A percentile compares a stretch with the other conserved stretches of the same genome.
phyloP scores from a whole-genome alignment of 352 stramenopile genomes.

The Phytophthora chlamydospora region DNA sequence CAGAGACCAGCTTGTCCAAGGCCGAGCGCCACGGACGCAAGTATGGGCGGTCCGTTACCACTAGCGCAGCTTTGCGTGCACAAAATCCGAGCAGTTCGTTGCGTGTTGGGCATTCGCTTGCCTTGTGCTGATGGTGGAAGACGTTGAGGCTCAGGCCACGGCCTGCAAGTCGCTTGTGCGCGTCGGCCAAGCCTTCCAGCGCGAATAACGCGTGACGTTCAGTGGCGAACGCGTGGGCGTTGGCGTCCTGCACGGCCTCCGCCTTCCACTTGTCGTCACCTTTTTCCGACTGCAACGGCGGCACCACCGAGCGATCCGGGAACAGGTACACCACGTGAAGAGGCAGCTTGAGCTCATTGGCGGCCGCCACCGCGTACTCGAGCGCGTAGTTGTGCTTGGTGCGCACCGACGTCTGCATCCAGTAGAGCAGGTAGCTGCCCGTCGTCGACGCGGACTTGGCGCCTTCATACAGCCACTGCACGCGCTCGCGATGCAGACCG shows the following conservation, averaged over 20 bases:
- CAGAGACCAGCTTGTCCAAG: slow-evolving; percentile 48
- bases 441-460: slow-evolving; percentile 9
- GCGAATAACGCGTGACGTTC: slow-evolving; percentile 80
- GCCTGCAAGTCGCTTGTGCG: slow-evolving; percentile 42
- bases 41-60: slow-evolving; percentile 84
- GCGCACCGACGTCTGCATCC: slow-evolving; percentile 89
- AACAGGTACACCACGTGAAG: slow-evolving; percentile 82
- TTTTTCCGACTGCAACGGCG: slow-evolving; percentile 11
- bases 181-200: slow-evolving; percentile 68
- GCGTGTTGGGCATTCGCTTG: slow-evolving; percentile 20
- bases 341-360: slow-evolving; percentile 67
- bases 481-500: slow-evolving; percentile 69
- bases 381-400: slow-evolving; percentile 85
- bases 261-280: slow-evolving; percentile 36
- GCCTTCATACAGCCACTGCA: slow-evolving; percentile 82
- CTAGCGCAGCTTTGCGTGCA: slow-evolving; percentile 57
- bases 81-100: slow-evolving; percentile 52
- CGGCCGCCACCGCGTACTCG: slow-evolving; percentile 74
- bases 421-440: slow-evolving; percentile 73
- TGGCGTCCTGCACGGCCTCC: slow-evolving; percentile 52
- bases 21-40: slow-evolving; percentile 60
- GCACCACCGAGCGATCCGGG: slow-evolving; percentile 54
- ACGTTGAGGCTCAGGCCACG: slow-evolving; percentile 71
- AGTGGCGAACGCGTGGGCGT: slow-evolving; percentile 66
- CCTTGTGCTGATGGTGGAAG: slow-evolving; percentile 54